Base-by-base conservation (phyloP, 2,329 filamentous ascomycete species). In the Epichloe glyceriae region DNA sequence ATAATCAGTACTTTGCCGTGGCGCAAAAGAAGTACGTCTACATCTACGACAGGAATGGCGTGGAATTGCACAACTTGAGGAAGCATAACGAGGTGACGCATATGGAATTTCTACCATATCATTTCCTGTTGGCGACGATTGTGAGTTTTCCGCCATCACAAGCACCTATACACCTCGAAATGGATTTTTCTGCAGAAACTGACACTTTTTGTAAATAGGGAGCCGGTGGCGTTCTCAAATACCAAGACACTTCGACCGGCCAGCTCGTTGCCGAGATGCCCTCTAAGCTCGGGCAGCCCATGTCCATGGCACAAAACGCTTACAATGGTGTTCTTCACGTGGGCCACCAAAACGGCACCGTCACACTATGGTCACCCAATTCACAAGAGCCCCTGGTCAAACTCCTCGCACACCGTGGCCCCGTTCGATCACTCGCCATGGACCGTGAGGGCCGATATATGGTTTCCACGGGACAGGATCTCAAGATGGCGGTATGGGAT, bases 21-120 rank as follows among this genome's bases (percentile, higher is more conserved):
- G 89, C 93, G 43, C 91, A 98, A 70, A 96, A 95, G 74, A 93
- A 91, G 69, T 85, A 93, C 59, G 87, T 93, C 56, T 98, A 95
- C 71, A 96, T 98, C 57, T 98, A 98, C 72, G 93, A 96, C 62
- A 76, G 82, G 52, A 80, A 87, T 51, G 93, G 93, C 48, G 86
- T 96, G 19, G 93, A 98, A 70, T 71, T 98, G 50, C 93, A 98
- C 66, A 90, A 87, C 64, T 70, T 98, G 62, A 83, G 83, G 67
- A 93, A 93, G 66, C 91, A 95, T 64, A 79, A 87, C 54, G 93
- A 98, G 66, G 87, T 94, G 14, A 85, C 86, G 12, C 85, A 94
- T 66, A 88, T 98, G 77, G 88, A 97, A 67, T 98, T 96, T 64
- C 73, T 97, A 14, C 91, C 91, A 0, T 97, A 96, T 64, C 93